Percentiles rank a stretch among this genome's conserved stretches.
These are phyloP conservation scores for Viridothelium virens DNA, from an alignment of 495 filamentous ascomycete species.

Conservation along the genomic window DNA sequence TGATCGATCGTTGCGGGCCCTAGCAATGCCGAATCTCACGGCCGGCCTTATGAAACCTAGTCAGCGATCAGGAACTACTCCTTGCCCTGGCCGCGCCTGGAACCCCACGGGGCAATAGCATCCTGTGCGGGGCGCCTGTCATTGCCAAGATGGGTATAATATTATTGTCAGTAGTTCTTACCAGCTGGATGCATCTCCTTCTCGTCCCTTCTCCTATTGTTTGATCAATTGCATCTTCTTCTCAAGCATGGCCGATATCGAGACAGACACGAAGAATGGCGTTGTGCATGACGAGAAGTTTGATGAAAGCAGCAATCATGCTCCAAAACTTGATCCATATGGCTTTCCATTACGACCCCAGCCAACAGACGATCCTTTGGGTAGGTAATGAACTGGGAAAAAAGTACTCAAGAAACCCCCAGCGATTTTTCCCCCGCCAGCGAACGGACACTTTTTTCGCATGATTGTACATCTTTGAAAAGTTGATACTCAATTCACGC, in stretches of 20 bases:
- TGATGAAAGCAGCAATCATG: not conserved
- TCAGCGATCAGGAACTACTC: not conserved
- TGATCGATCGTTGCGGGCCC: not conserved
- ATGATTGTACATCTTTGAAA: not conserved
- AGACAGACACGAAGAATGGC: not conserved
- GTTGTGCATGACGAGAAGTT: not conserved
- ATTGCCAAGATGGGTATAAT: not conserved
- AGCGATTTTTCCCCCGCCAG: too few species aligned
- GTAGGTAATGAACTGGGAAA: not conserved
- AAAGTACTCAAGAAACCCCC: too few species aligned
- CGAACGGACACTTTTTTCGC: too few species aligned
- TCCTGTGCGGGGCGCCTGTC: constrained; percentile 3
- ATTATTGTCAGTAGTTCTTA: too few species aligned
- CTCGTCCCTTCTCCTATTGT: not conserved
- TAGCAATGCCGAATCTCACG: not conserved
- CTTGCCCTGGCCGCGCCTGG: not conserved
- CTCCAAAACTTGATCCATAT: constrained; percentile 21
- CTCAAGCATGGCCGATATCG: not conserved
- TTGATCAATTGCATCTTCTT: not conserved
- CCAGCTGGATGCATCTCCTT: not conserved
- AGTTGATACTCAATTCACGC: not conserved
- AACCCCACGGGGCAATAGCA: not conserved
- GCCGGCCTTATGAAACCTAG: not conserved
- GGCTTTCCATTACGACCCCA: constrained; percentile 22
- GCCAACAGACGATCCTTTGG: constrained; percentile 19